Evolutionary conservation across 371 early-diverging fungal species (phyloP), one percentile per base, ranked within the genome.

Genomic region (Syncephalastrum racemosum): DNA sequence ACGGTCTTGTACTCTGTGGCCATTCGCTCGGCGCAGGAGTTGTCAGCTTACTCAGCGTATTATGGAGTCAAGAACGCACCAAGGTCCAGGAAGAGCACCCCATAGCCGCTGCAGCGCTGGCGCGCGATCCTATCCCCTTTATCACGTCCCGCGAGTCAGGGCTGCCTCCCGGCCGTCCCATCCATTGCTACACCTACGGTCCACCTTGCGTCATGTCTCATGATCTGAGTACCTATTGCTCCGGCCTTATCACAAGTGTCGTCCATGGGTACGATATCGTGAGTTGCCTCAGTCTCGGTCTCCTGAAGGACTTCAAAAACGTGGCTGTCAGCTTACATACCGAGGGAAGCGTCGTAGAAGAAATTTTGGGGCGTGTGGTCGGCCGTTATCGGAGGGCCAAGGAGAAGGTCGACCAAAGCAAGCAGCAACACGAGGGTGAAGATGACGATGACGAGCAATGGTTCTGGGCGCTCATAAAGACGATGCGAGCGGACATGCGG

Each of bases 11-110:
- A 1, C 59, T 92, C 8, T 89, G 89, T 39, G 93, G 93, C 0
- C 93, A 93, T 59, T 87, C 88, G 2, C 63, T 93, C 4, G 93
- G 92, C 45, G 93, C 86, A 20, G 93, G 92, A 4, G 91, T 92
- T 4, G 89, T 88, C 0, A 70, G 85, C 2, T 56, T 93, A 36
- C 56, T 93, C 4, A 67, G 86, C 16, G 70, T 92, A 4, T 60
- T 93, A 12, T 92, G 91, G 93, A 68, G 82, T 54, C 64, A 76
- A 64, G 74, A 82, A 56, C 57, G 67, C 54, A 55, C 63, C 27
- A 66, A 68, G 40, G 54, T 67, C 5, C 50, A 53, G 36, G 48
- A 16, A 16, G 25, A 56, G 7, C 31, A 59, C 36, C 41, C 53
- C 0, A 36, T 53, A 18, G 47, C 42, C 14, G 25, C 45, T 2